Evolutionary conservation across 306 rosid species (phyloP), one percentile per base, ranked within the genome.

Genomic region (Quercus glauca): DNA sequence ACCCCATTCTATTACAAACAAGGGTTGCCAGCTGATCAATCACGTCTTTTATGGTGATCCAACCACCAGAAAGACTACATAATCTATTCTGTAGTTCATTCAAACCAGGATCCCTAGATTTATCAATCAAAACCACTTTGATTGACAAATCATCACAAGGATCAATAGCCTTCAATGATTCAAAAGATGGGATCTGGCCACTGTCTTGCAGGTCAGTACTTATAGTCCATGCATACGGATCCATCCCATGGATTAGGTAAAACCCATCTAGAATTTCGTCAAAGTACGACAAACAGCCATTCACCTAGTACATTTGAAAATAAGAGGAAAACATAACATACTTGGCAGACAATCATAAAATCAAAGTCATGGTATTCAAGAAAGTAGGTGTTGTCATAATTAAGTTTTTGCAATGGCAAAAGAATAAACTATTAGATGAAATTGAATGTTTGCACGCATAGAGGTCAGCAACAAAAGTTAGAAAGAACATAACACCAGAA

Each of bases 171-270:
- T 77, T 75, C 52, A 88, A 81, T 19, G 91, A 85, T 80, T 85
- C 89, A 72, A 83, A 49, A 11, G 91, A 88, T 23, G 91, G 91
- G 57, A 88, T 78, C 51, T 28, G 45, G 53, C 89, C 89, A 75
- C 70, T 82, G 76, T 69, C 82, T 80, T 80, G 85, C 77, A 73
- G 58, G 78, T 88, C 91, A 21, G 87, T 73, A 73, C 91, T 88
- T 56, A 85, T 69, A 19, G 80, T 78, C 91, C 91, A 88, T 75
- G 91, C 77, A 73, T 88, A 88, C 11, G 80, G 80, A 88, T 88
- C 91, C 82, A 88, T 81, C 81, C 91, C 91, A 51, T 88, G 89
- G 25, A 88, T 80, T 35, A 85, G 59, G 84, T 88, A 88, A 81
- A 88, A 88, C 31, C 91, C 91, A 80, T 88, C 89, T 3, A 75